These are phyloP conservation scores for Lentinus polychrous DNA, from an alignment of 1,284 basidiomycete genomes.

Conservation along the genomic window DNA sequence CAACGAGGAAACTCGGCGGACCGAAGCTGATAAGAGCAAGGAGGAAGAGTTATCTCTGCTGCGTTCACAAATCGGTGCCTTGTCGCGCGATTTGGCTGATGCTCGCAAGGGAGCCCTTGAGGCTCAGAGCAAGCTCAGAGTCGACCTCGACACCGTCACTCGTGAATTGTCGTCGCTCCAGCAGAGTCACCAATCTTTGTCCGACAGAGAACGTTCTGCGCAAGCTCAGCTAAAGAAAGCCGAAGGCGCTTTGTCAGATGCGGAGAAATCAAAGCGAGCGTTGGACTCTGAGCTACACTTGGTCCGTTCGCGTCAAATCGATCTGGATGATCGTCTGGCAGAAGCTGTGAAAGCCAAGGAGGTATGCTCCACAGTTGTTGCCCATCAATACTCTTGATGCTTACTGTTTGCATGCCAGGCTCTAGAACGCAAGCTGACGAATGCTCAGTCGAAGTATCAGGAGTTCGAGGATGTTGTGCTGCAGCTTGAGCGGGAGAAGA, in stretches of 20 bases:
- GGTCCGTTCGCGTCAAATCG: constrained; percentile 66
- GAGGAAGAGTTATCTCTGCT: constrained; percentile 78
- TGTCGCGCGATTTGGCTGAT: constrained; percentile 57
- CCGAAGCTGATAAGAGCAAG: constrained; percentile 82
- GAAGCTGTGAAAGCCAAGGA: constrained; percentile 64
- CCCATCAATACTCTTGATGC: constrained; percentile 6
- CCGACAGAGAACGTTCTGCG: constrained; percentile 45
- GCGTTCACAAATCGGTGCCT: constrained; percentile 55
- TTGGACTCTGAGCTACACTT: constrained; percentile 73
- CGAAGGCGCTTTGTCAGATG: constrained; percentile 48
- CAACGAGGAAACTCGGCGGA: constrained; percentile 79
- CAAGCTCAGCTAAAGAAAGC: constrained; percentile 48
- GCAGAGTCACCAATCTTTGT: constrained; percentile 56
- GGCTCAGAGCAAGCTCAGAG: constrained; percentile 59
- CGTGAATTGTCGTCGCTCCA: constrained; percentile 54
- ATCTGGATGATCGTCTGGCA: constrained; percentile 61
- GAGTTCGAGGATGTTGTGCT: constrained; percentile 86
- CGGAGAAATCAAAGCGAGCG: constrained; percentile 66
- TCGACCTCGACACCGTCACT: constrained; percentile 55
- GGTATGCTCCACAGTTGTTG: constrained; percentile 34
- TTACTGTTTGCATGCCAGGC: constrained; percentile 32
- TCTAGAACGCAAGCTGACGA: constrained; percentile 70
- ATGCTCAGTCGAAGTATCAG: constrained; percentile 71
- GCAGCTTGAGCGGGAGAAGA: constrained; percentile 78
- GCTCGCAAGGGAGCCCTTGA: constrained; percentile 53